Base-by-base conservation (phyloP, 805 yeast species). In the Jamesozyma piceae region DNA sequence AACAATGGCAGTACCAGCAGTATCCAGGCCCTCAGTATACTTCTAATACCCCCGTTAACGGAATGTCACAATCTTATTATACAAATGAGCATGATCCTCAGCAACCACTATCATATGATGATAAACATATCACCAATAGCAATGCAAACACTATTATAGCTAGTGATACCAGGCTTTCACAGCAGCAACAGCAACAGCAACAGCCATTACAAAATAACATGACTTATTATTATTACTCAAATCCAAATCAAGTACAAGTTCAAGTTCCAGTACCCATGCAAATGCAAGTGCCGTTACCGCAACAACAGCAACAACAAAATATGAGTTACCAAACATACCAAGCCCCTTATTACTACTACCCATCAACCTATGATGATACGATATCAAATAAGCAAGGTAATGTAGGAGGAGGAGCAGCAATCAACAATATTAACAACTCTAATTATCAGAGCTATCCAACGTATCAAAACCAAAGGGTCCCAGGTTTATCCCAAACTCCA, bases 281-380 rank as follows among this genome's bases (percentile, higher is more conserved):
- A 35, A 26, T 24, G 18, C 44, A 39, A 33, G 29, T 24, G 24
- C 49, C 39, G 30, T 38, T 35, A 34, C 49, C 39, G 30, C 41
- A 37, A 30, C 35, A 32, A 19, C 43, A 42, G 15, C 38, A 39
- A n/a, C 34, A 22, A 22, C 29, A 34, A 17, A 3, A 20, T n/a
- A 11, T n/a, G 17, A 20, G 27, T 22, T 18, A 31, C 20, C 36
- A 24, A n/a, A n/a, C n/a, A n/a, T n/a, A n/a, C n/a, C n/a, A n/a
- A 26, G 26, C 31, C 14, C 44, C 31, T 18, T 28, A 36, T 19
- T 36, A 39, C 22, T 43, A 22, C 29, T 24, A 17, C 26, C 37
- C 38, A 15, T 10, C 18, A 5, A n/a, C 15, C 3, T 28, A 34
- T 21, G 43, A 41, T 21, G 37, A 19, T 6, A 1, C 40, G 17